A percentile compares a stretch with the other conserved stretches of the same genome.
These are phyloP conservation scores for Skeletonema potamos DNA, from an alignment of 108 stramenopile genomes.

Conservation along the genomic window DNA sequence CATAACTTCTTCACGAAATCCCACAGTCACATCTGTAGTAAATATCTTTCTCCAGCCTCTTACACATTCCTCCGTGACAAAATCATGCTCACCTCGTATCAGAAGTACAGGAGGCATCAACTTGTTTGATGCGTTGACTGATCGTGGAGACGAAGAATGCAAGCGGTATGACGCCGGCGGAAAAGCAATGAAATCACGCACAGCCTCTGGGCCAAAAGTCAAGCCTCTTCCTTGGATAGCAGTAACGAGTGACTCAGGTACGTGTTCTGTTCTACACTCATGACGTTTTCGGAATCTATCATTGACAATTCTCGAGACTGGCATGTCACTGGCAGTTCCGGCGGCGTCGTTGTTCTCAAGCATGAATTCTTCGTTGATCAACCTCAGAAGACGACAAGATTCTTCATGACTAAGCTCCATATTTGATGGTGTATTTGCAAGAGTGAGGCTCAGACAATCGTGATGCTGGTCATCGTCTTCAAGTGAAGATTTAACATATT, in stretches of 20 bases:
- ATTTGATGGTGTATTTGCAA: conserved; percentile 41
- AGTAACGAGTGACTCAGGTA: conserved; percentile 27
- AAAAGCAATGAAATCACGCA: conserved; percentile 33
- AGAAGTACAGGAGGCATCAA: conserved; percentile 39
- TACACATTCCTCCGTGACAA: conserved; percentile 43
- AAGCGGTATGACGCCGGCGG: conserved; percentile 1
- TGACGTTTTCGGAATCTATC: conserved; percentile 29
- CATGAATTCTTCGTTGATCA: conserved; percentile 19
- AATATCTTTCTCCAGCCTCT: conserved; percentile 43
- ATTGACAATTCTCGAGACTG: conserved; percentile 5
- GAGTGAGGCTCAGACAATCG: conserved; percentile 30
- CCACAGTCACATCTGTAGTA: conserved; percentile 6
- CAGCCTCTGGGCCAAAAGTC: conserved; percentile 34
- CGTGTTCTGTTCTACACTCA: conserved; percentile 34
- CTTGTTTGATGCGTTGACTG: background rate
- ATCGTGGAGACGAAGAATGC: background rate
- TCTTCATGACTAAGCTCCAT: conserved; percentile 39
- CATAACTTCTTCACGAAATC: conserved; percentile 38
- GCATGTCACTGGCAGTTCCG: background rate
- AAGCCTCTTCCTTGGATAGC: conserved; percentile 34
- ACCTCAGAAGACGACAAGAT: conserved; percentile 23
- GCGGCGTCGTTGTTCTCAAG: background rate
- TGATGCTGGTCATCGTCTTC: background rate
- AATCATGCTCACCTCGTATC: conserved; percentile 43
- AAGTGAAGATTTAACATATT: conserved; percentile 24